These are phyloP conservation scores for Tetracladium marchalianum DNA, from an alignment of 495 filamentous ascomycete species.

Conservation along the genomic window DNA sequence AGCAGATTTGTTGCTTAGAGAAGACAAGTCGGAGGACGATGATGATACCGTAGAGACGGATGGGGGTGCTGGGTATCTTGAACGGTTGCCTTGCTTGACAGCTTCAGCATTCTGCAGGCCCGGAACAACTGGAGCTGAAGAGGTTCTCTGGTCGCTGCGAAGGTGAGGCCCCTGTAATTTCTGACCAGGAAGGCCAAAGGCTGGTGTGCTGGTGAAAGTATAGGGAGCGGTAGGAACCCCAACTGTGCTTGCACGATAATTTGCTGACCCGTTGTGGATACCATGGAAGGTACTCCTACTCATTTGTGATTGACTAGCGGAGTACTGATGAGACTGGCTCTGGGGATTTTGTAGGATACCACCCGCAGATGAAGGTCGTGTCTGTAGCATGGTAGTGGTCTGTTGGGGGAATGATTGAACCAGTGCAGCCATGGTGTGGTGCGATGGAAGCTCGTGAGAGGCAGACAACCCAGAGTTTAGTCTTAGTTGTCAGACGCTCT, in stretches of 20 bases:
- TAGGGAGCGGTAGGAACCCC: slow-evolving; percentile 70
- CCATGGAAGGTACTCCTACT: slow-evolving; percentile 57
- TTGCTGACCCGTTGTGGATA: slow-evolving; percentile 37
- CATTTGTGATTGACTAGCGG: slow-evolving; percentile 41
- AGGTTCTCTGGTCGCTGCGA: slow-evolving; percentile 56
- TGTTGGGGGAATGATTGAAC: slow-evolving; percentile 84
- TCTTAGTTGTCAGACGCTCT: slow-evolving; percentile 2
- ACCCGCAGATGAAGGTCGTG: slow-evolving; percentile 61
- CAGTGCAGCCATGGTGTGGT: slow-evolving; percentile 70
- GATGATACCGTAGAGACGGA: slow-evolving; percentile 49
- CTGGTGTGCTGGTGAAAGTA: slow-evolving; percentile 71
- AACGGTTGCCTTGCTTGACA: slow-evolving; percentile 32
- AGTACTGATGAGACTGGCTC: slow-evolving; percentile 46
- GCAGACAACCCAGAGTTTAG: not conserved
- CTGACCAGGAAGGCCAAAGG: slow-evolving; percentile 46
- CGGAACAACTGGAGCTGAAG: slow-evolving; percentile 50
- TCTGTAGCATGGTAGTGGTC: slow-evolving; percentile 71
- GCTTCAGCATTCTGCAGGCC: slow-evolving; percentile 36
- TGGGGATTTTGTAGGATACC: slow-evolving; percentile 49
- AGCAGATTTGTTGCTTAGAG: slow-evolving; percentile 16
- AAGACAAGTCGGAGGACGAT: slow-evolving; percentile 24
- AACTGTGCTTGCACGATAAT: slow-evolving; percentile 60
- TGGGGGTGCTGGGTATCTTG: slow-evolving; percentile 49
- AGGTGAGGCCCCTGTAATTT: slow-evolving; percentile 50
- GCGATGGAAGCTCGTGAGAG: not conserved